These are phyloP conservation scores for Ustanciosporium gigantosporum DNA, from an alignment of 1,284 basidiomycete genomes.

Conservation along the genomic window DNA sequence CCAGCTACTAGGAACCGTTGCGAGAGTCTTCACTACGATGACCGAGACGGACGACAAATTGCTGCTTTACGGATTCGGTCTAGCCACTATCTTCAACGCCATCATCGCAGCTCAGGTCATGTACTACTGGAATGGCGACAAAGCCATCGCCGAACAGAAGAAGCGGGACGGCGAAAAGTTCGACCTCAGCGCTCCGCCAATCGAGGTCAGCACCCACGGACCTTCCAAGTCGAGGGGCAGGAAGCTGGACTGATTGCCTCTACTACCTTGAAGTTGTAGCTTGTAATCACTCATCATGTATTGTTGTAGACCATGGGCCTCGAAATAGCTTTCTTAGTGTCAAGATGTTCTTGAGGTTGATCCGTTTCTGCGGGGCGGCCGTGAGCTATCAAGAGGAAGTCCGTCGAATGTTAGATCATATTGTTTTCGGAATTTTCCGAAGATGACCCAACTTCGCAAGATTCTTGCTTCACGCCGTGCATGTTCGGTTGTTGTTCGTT, in stretches of 20 bases:
- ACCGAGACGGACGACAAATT: slow-evolving; percentile 59
- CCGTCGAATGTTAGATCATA: too few species aligned
- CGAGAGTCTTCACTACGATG: slow-evolving; percentile 58
- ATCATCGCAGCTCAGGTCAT: slow-evolving; percentile 55
- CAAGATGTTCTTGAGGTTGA: too few species aligned
- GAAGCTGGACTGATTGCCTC: slow-evolving; percentile 20
- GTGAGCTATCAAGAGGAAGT: too few species aligned
- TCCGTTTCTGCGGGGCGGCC: too few species aligned
- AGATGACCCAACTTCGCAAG: too few species aligned
- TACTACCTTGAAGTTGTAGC: too few species aligned
- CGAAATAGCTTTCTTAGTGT: too few species aligned
- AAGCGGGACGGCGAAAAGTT: slow-evolving; percentile 23
- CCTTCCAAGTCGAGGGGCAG: slow-evolving; percentile 12
- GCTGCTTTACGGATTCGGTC: slow-evolving; percentile 56
- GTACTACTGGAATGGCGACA: slow-evolving; percentile 55
- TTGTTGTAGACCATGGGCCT: too few species aligned
- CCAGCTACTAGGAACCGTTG: slow-evolving; percentile 56
- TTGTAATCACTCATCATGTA: too few species aligned
- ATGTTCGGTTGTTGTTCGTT: too few species aligned
- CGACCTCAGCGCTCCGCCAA: slow-evolving; percentile 7
- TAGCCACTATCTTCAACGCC: slow-evolving; percentile 59
- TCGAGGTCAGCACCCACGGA: slow-evolving; percentile 28
- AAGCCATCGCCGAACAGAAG: slow-evolving; percentile 23
- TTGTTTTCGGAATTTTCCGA: too few species aligned
- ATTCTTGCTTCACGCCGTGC: too few species aligned